A percentile compares a stretch with the other conserved stretches of the same genome.
Evolutionary conservation across 331 rosid genomes (phyloP).

Genomic region (Quercus lobata): DNA sequence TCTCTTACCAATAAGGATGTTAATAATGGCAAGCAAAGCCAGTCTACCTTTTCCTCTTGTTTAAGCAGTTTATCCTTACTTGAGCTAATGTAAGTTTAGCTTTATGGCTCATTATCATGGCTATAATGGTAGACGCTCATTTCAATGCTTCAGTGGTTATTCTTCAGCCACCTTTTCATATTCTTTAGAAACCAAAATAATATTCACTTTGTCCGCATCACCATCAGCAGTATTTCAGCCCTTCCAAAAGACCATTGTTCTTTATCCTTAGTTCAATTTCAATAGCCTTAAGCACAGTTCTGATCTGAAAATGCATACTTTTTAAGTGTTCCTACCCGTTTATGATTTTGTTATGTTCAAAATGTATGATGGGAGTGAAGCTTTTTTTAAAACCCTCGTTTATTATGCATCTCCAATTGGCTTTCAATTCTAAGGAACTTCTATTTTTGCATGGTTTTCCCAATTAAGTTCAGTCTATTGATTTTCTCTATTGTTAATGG

Average conservation of each 20-base stretch:
- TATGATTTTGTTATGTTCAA: background rate
- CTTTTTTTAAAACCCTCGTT: background rate
- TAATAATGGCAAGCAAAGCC: background rate
- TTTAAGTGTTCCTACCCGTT: background rate
- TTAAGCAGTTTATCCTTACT: background rate
- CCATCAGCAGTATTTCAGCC: background rate
- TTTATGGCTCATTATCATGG: background rate
- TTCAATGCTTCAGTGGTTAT: background rate
- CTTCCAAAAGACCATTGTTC: background rate
- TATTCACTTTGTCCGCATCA: background rate
- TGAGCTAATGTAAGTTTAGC: background rate
- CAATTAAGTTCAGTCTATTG: background rate
- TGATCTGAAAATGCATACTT: background rate
- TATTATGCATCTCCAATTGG: background rate
- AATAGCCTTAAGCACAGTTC: background rate
- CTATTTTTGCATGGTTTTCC: background rate
- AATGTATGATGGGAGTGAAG: background rate
- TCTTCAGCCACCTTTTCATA: background rate
- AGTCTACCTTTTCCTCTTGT: background rate
- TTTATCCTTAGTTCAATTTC: background rate
- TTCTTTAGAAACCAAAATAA: background rate
- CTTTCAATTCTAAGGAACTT: background rate
- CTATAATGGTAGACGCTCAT: background rate
- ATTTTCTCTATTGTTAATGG: constrained; percentile 8
- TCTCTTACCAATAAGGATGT: background rate